Evolutionary conservation across 495 filamentous ascomycete genomes (phyloP).

Genomic region (Penicillium fimorum): DNA sequence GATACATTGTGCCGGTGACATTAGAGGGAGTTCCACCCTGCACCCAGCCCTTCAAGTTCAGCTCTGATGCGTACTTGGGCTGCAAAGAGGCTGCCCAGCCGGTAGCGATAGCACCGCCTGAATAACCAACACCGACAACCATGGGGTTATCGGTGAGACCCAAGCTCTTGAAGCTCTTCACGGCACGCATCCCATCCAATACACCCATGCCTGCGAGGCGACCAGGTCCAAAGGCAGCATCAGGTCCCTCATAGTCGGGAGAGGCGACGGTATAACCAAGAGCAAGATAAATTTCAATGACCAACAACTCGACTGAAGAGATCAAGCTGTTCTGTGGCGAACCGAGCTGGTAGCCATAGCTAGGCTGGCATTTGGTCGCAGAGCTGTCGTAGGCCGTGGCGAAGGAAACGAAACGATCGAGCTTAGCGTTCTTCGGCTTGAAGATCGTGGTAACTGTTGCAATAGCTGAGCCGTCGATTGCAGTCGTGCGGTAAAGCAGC

Average conservation of each 20-base stretch:
- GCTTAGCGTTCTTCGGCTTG: slow-evolving; percentile 28
- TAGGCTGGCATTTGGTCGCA: slow-evolving; percentile 31
- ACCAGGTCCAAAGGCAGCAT: slow-evolving; percentile 32
- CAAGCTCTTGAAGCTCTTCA: slow-evolving; percentile 25
- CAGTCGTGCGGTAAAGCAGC: slow-evolving; percentile 31
- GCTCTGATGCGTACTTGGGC: slow-evolving; percentile 51
- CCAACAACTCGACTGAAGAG: slow-evolving; percentile 28
- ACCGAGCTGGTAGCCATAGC: slow-evolving; percentile 33
- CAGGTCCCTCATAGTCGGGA: slow-evolving; percentile 37
- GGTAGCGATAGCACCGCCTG: slow-evolving; percentile 54
- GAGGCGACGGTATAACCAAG: slow-evolving; percentile 35
- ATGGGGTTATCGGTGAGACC: slow-evolving; percentile 25
- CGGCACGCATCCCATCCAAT: slow-evolving; percentile 37
- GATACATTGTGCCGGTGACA: slow-evolving; percentile 31
- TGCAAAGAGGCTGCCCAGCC: slow-evolving; percentile 55
- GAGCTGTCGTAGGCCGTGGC: slow-evolving; percentile 38
- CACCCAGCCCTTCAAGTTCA: slow-evolving; percentile 49
- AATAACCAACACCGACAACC: slow-evolving; percentile 48
- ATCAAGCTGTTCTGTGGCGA: slow-evolving; percentile 29
- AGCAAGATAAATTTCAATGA: slow-evolving; percentile 29
- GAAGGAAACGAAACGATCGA: slow-evolving; percentile 35
- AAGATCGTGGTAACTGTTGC: slow-evolving; percentile 37
- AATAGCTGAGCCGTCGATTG: slow-evolving; percentile 36
- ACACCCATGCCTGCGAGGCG: slow-evolving; percentile 36
- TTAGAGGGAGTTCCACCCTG: slow-evolving; percentile 48